phyloP scores from a whole-genome alignment of 495 filamentous ascomycete species.

The Annulohypoxylon stygium region DNA sequence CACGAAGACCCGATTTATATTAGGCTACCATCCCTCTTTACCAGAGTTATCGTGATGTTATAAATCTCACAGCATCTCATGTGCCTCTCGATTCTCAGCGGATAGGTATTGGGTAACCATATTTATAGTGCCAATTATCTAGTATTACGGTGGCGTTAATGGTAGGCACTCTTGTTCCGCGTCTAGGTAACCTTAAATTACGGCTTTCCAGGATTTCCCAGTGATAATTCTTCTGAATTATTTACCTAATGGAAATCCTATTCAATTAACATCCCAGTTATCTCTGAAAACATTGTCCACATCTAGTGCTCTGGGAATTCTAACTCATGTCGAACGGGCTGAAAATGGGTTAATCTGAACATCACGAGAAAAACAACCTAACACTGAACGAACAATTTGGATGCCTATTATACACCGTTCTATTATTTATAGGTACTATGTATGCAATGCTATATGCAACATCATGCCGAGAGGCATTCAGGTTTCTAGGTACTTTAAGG shows the following conservation, averaged over 20 bases:
- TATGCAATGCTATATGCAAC: slow-evolving; percentile 1
- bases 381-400: background rate
- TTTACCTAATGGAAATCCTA: too few relatives aligned
- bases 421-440: background rate
- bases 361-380: background rate
- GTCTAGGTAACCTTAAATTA: too few relatives aligned
- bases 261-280: too few relatives aligned
- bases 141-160: background rate
- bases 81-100: background rate
- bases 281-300: too few relatives aligned
- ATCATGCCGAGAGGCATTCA: background rate
- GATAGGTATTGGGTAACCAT: background rate
- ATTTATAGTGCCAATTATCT: background rate
- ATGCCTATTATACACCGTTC: background rate
- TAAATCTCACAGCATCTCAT: background rate
- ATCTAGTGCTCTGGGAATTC: background rate
- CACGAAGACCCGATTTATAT: slow-evolving; percentile 11
- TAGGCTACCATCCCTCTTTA: background rate
- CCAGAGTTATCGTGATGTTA: slow-evolving; percentile 1
- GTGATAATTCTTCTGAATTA: too few relatives aligned
- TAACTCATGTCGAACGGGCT: background rate
- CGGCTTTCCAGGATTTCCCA: too few relatives aligned
- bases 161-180: background rate
- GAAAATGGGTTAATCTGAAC: background rate
- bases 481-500: background rate